These are phyloP conservation scores for Metschnikowia gelsemii DNA, from an alignment of 805 yeast genomes.

Conservation along the genomic window DNA sequence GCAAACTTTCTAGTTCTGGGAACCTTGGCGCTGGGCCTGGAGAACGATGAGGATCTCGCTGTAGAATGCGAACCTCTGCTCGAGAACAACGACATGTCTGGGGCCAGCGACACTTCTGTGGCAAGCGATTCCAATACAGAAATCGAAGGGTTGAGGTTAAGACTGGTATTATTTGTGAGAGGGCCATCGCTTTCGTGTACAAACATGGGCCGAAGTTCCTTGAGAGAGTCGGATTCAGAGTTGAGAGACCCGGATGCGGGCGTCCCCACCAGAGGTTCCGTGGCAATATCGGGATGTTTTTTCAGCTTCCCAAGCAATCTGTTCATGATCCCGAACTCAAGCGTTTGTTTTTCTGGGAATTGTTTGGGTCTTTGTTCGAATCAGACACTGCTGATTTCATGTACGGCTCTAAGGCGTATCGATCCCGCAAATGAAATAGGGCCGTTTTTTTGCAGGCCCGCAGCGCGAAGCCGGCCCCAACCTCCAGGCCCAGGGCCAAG, in stretches of 20 bases:
- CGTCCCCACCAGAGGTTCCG: slow-evolving; percentile 2
- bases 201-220: slow-evolving; percentile 36
- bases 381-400: too few relatives aligned
- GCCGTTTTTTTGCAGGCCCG: too few relatives aligned
- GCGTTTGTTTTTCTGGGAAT: neutral
- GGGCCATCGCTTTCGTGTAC: slow-evolving; percentile 12
- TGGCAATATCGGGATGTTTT: slow-evolving; percentile 4
- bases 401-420: too few relatives aligned
- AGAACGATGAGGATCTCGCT: slow-evolving; percentile 35
- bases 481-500: too few relatives aligned
- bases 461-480: too few relatives aligned
- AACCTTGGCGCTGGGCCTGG: slow-evolving; percentile 12
- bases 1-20: slow-evolving; percentile 1
- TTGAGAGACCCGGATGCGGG: slow-evolving; percentile 8
- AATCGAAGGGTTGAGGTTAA: slow-evolving; percentile 40
- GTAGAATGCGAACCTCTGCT: slow-evolving; percentile 38
- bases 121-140: slow-evolving; percentile 22
- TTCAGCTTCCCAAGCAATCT: slow-evolving; percentile 16
- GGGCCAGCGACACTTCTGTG: slow-evolving; percentile 27
- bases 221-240: slow-evolving; percentile 28
- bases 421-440: too few relatives aligned
- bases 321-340: slow-evolving; percentile 13
- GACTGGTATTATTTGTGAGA: slow-evolving; percentile 31
- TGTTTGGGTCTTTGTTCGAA: too few relatives aligned
- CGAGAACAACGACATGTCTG: slow-evolving; percentile 37